These are phyloP conservation scores for Geoglossum glabrum DNA, from an alignment of 495 filamentous ascomycete genomes.

Conservation along the genomic window DNA sequence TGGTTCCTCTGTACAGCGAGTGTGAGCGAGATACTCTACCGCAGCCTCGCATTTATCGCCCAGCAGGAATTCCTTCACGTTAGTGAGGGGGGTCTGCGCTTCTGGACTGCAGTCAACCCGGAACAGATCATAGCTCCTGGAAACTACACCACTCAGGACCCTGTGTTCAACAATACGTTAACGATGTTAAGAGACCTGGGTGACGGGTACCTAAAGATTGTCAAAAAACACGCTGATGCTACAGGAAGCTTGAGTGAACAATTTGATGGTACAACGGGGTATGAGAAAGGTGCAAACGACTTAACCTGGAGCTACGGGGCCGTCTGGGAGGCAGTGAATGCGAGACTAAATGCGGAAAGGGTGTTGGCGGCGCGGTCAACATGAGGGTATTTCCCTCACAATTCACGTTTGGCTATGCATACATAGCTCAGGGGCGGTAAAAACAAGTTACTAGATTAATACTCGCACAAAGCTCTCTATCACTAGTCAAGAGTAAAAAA, in stretches of 20 bases:
- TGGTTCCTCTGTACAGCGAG: slow-evolving; percentile 35
- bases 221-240: slow-evolving; percentile 24
- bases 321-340: slow-evolving; percentile 21
- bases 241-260: slow-evolving; percentile 42
- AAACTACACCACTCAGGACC: slow-evolving; percentile 25
- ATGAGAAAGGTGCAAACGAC: slow-evolving; percentile 33
- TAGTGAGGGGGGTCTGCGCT: slow-evolving; percentile 10
- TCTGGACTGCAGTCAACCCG: slow-evolving; percentile 28
- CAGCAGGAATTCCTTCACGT: slow-evolving; percentile 29
- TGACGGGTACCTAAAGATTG: slow-evolving; percentile 39
- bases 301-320: slow-evolving; percentile 51
- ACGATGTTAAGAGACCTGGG: slow-evolving; percentile 38
- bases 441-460: neutral
- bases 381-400: neutral
- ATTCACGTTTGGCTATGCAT: neutral
- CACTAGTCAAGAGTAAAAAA: neutral
- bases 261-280: slow-evolving; percentile 30
- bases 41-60: slow-evolving; percentile 34
- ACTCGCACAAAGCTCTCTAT: neutral
- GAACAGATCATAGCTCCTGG: slow-evolving; percentile 27
- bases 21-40: slow-evolving; percentile 46
- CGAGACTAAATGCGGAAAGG: neutral
- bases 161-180: slow-evolving; percentile 30
- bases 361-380: neutral
- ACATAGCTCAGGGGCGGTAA: neutral